These are phyloP conservation scores for Didymella sp. DNA, from an alignment of 2,329 filamentous ascomycete genomes.

Conservation along the genomic window DNA sequence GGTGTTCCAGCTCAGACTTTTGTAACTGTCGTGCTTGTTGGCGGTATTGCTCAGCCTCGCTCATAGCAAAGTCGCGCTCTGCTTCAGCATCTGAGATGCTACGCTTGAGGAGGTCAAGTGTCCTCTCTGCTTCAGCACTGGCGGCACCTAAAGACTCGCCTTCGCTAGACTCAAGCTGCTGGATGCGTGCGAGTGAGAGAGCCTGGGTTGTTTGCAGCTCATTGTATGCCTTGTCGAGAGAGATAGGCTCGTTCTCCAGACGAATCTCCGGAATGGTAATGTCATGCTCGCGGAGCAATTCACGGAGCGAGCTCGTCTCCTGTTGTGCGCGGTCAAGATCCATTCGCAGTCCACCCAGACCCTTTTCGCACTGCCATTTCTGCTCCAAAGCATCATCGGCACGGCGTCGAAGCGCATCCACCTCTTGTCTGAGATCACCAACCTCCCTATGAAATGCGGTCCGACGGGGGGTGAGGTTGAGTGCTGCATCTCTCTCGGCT, in stretches of 20 bases:
- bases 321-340: conserved; percentile 94
- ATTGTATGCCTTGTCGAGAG: conserved; percentile 75
- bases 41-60: conserved; percentile 68
- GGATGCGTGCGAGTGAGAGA: conserved; percentile 71
- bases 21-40: conserved; percentile 67
- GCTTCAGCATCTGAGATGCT: conserved; percentile 72
- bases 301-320: conserved; percentile 84
- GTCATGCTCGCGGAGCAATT: conserved; percentile 81
- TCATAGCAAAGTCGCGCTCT: conserved; percentile 74
- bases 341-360: conserved; percentile 87
- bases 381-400: conserved; percentile 94
- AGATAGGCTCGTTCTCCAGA: conserved; percentile 64
- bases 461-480: conserved; percentile 72
- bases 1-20: conserved; percentile 61
- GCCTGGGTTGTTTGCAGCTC: conserved; percentile 76
- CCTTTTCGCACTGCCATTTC: conserved; percentile 96
- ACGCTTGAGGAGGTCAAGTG: conserved; percentile 70
- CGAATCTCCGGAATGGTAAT: conserved; percentile 72
- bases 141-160: conserved; percentile 50
- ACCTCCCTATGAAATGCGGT: conserved; percentile 87
- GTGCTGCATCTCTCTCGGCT: conserved; percentile 75
- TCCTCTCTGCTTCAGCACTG: conserved; percentile 62
- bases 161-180: conserved; percentile 64
- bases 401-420: conserved; percentile 80
- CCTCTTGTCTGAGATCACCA: conserved; percentile 77